Evolutionary conservation across 164 flowering plant species (phyloP).

Genomic region (Cinnamomum chago): DNA sequence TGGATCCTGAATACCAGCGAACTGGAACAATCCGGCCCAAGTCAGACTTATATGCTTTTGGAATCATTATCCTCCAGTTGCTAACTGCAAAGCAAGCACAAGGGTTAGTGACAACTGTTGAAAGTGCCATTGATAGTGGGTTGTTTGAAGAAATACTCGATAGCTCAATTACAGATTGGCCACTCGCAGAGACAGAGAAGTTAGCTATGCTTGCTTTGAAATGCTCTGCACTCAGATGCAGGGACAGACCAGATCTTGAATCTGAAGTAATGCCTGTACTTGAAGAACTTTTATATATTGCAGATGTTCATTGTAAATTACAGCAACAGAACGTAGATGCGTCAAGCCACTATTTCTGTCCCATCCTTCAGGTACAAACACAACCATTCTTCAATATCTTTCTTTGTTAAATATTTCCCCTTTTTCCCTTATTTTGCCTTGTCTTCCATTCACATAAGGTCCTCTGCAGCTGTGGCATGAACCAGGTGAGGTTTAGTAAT

Average conservation of each 20-base stretch:
- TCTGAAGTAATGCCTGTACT: constrained; percentile 63
- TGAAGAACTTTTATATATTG: constrained; percentile 47
- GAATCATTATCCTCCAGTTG: constrained; percentile 64
- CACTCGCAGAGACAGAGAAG: constrained; percentile 58
- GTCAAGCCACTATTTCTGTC: constrained; percentile 75
- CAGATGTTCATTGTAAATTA: constrained; percentile 32
- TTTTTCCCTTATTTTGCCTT: not conserved
- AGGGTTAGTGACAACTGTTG: constrained; percentile 42
- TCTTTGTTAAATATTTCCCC: not conserved
- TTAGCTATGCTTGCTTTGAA: constrained; percentile 54
- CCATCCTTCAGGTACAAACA: constrained; percentile 67
- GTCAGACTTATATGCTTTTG: constrained; percentile 82
- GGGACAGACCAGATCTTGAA: constrained; percentile 87
- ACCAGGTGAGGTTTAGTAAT: too few relatives aligned
- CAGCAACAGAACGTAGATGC: constrained; percentile 25
- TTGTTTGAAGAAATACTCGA: constrained; percentile 49
- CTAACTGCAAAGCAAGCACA: constrained; percentile 54
- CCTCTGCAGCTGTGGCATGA: too few relatives aligned
- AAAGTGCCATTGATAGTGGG: constrained; percentile 44
- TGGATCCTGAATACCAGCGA: constrained; percentile 93
- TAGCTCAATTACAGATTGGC: constrained; percentile 65
- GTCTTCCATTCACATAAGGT: too few relatives aligned
- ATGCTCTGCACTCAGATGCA: constrained; percentile 62
- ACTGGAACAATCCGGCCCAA: constrained; percentile 83
- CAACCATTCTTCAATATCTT: not conserved